Conservation (phyloP, 2,329 filamentous ascomycete genomes). For the Xylariaceae sp. region DNA sequence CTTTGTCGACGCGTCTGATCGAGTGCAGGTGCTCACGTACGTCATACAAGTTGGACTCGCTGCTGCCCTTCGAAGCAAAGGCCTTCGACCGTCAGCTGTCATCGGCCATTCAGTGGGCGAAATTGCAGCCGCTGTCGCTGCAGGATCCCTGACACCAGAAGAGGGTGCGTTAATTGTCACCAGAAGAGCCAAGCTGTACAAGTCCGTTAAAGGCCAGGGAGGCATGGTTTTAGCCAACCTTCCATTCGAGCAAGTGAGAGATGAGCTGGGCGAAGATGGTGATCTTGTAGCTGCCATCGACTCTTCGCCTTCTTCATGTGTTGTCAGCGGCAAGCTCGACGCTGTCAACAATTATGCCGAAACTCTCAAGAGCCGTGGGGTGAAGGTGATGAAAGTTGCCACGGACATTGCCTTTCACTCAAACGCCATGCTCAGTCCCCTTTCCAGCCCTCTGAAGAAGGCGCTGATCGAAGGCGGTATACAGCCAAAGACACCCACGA, state of each 20-base stretch:
- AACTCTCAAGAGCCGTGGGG: constrained; percentile 16
- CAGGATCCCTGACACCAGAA: constrained; percentile 25
- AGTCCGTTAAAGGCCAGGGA: constrained; percentile 8
- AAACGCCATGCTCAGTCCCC: constrained; percentile 27
- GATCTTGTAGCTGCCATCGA: constrained; percentile 8
- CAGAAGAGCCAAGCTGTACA: constrained; percentile 24
- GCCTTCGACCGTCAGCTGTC: constrained; percentile 29
- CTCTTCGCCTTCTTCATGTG: constrained; percentile 9
- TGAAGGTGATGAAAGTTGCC: constrained; percentile 31
- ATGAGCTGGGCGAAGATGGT: constrained; percentile 14
- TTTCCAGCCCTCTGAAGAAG: constrained; percentile 25
- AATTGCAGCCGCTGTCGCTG: constrained; percentile 34
- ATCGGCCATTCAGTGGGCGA: constrained; percentile 40
- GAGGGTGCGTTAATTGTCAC: constrained; percentile 33
- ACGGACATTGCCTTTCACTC: constrained; percentile 39
- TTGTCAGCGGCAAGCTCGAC: constrained; percentile 3
- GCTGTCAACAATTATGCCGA: constrained; percentile 27
- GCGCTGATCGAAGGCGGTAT: constrained; percentile 13
- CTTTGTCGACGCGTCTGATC: constrained; percentile 22
- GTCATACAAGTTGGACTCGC: constrained; percentile 31
- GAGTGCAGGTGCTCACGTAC: constrained; percentile 30
- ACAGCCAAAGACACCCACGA: constrained; percentile 14
- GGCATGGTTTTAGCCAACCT: constrained; percentile 28
- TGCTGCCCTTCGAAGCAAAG: constrained; percentile 26
- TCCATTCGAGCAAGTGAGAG: constrained; percentile 22